A percentile compares a stretch with the other conserved stretches of the same genome.
phyloP scores from a whole-genome alignment of 805 yeast genomes.

The Torulaspora gathmanii region DNA sequence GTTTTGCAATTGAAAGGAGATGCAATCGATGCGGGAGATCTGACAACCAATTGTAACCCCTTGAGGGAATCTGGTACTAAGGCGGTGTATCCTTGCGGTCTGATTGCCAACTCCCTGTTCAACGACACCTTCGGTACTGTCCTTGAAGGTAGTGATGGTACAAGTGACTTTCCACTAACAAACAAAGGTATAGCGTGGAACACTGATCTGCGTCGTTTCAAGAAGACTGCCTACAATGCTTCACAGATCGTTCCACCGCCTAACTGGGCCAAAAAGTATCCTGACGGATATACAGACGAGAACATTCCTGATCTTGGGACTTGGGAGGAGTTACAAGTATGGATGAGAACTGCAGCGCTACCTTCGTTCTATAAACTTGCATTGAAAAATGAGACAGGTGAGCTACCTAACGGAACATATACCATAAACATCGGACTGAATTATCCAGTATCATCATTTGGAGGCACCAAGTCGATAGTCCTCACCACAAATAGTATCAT shows the following conservation, averaged over 20 bases:
- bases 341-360: slow-evolving; percentile 92
- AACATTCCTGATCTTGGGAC: slow-evolving; percentile 64
- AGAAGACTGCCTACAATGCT: slow-evolving; percentile 56
- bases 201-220: slow-evolving; percentile 58
- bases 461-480: slow-evolving; percentile 83
- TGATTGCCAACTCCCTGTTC: slow-evolving; percentile 74
- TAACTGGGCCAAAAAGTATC: slow-evolving; percentile 67
- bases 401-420: slow-evolving; percentile 64
- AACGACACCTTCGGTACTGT: slow-evolving; percentile 68
- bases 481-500: slow-evolving; percentile 75
- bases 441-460: slow-evolving; percentile 76
- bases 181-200: slow-evolving; percentile 66
- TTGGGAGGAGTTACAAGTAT: slow-evolving; percentile 72
- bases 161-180: slow-evolving; percentile 40
- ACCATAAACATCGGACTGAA: slow-evolving; percentile 62
- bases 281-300: slow-evolving; percentile 65
- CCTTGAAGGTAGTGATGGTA: slow-evolving; percentile 34
- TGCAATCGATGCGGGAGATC: slow-evolving; percentile 49
- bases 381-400: slow-evolving; percentile 57
- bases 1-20: slow-evolving; percentile 75
- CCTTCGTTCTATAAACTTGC: slow-evolving; percentile 85
- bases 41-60: slow-evolving; percentile 43
- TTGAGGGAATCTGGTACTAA: slow-evolving; percentile 35
- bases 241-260: slow-evolving; percentile 76
- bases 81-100: slow-evolving; percentile 72